Conservation (phyloP, 208 protist species). For the Lotmaria passim region DNA sequence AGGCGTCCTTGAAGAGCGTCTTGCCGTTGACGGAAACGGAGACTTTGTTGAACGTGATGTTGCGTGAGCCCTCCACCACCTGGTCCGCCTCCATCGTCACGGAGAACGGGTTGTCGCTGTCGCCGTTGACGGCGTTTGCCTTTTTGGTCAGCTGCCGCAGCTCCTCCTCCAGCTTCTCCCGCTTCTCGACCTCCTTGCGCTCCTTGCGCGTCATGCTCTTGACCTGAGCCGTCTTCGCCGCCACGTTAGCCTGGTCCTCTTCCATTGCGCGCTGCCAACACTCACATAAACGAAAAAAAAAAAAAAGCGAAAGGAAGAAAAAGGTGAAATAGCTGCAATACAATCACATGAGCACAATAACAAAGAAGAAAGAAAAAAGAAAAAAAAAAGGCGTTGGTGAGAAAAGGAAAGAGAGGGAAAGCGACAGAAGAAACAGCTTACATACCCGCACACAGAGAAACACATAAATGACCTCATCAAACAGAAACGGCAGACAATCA, state of each 20-base stretch:
- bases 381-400: background rate
- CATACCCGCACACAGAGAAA: no score
- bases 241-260: slow-evolving; percentile 9
- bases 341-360: background rate
- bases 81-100: slow-evolving; percentile 71
- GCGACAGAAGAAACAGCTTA: background rate
- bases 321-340: background rate
- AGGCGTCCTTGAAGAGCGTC: slow-evolving; percentile 80
- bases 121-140: slow-evolving; percentile 68
- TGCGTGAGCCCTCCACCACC: slow-evolving; percentile 68
- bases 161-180: slow-evolving; percentile 61
- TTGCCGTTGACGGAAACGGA: slow-evolving; percentile 89
- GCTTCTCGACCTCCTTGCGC: slow-evolving; percentile 70
- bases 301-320: slow-evolving; percentile 3
- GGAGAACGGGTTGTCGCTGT: slow-evolving; percentile 83
- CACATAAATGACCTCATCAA: no score
- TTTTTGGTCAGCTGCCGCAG: slow-evolving; percentile 52
- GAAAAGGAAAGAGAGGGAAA: background rate
- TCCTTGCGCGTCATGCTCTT: slow-evolving; percentile 64
- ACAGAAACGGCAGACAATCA: background rate
- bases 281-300: slow-evolving; percentile 12
- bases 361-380: slow-evolving; percentile 17
- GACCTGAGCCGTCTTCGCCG: background rate
- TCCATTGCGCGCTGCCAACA: background rate
- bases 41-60: slow-evolving; percentile 87